phyloP scores from a whole-genome alignment of 805 yeast genomes.

The Torulaspora gathmanii region DNA sequence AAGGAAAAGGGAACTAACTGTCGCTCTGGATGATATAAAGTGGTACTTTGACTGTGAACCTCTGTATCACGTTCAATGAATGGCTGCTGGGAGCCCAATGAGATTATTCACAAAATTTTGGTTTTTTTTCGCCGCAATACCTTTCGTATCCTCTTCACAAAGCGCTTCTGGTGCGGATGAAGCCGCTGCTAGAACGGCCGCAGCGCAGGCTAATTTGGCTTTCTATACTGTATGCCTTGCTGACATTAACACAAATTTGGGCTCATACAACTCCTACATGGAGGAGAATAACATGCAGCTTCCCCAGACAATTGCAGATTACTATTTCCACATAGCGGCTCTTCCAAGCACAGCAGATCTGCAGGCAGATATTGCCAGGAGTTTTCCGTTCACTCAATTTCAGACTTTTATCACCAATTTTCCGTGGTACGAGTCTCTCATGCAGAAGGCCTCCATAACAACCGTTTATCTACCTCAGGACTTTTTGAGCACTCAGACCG shows the following conservation, averaged over 20 bases:
- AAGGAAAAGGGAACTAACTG: slow-evolving; percentile 4
- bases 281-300: slow-evolving; percentile 27
- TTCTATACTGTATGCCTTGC: slow-evolving; percentile 33
- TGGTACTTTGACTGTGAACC: not conserved
- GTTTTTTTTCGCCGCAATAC: not conserved
- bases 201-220: slow-evolving; percentile 33
- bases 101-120: not conserved
- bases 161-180: not conserved
- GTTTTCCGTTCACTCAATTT: slow-evolving; percentile 38
- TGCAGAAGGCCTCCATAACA: slow-evolving; percentile 19
- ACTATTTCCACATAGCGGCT: slow-evolving; percentile 32
- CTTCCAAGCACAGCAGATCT: slow-evolving; percentile 27
- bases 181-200: slow-evolving; percentile 26
- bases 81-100: not conserved
- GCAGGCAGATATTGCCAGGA: slow-evolving; percentile 24
- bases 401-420: slow-evolving; percentile 35
- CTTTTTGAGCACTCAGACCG: slow-evolving; percentile 12
- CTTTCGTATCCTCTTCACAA: not conserved
- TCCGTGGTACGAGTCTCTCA: slow-evolving; percentile 32
- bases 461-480: slow-evolving; percentile 29
- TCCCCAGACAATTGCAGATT: slow-evolving; percentile 37
- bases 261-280: slow-evolving; percentile 38
- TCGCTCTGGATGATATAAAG: not conserved
- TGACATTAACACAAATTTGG: slow-evolving; percentile 32
- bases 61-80: not conserved